phyloP scores from a whole-genome alignment of 768 basidiomycete species.

The Chalciporus chontae region DNA sequence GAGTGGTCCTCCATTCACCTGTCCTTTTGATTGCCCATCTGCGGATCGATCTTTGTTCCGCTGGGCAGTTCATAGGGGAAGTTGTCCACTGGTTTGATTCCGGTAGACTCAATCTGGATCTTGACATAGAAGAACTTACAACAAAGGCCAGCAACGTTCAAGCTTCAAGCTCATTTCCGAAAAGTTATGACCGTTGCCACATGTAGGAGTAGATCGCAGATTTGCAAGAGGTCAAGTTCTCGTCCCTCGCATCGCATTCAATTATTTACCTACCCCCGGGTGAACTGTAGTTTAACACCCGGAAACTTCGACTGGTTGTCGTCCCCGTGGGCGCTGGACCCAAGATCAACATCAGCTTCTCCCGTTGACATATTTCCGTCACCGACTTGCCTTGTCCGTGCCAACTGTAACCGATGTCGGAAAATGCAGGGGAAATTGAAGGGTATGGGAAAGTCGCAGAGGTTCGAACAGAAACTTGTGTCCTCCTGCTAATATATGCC shows the following conservation, averaged over 20 bases:
- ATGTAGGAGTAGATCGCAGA: no score
- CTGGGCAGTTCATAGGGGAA: no score
- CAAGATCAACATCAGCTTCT: background rate
- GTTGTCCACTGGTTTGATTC: background rate
- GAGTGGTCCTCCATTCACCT: background rate
- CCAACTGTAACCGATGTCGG: background rate
- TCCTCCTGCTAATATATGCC: background rate
- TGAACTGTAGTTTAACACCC: background rate
- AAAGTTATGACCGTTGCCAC: background rate
- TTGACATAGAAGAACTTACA: background rate
- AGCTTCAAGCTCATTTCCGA: background rate
- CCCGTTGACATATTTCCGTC: background rate
- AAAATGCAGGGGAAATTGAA: background rate
- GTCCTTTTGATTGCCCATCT: background rate
- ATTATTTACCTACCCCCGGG: background rate
- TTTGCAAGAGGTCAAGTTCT: background rate
- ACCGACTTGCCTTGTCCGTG: background rate
- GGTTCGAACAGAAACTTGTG: background rate
- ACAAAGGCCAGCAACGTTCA: background rate
- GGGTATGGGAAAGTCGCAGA: background rate
- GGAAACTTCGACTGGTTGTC: background rate
- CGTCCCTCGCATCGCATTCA: no score
- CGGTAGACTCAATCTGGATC: constrained; percentile 3
- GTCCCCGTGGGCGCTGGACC: background rate
- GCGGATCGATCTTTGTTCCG: constrained; percentile 8